Conservation (phyloP, 108 stramenopile species). For the Pseudonitzschia pungens region DNA sequence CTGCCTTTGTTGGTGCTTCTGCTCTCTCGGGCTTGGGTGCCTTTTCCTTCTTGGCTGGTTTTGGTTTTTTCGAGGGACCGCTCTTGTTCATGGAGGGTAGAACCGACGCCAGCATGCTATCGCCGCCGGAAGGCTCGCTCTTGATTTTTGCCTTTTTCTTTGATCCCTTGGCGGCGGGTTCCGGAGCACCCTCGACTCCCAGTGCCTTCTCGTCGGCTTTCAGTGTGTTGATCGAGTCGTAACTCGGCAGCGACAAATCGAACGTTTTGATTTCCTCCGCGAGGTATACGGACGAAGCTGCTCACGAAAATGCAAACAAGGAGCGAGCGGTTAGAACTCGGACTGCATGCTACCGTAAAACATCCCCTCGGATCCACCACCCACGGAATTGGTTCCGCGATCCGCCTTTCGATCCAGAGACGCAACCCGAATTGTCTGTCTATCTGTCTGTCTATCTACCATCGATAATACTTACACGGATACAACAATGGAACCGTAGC, state of each 20-base stretch:
- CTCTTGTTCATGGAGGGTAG: slow-evolving; percentile 22
- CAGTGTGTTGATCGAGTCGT: slow-evolving; percentile 15
- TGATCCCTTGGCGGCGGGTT: background rate
- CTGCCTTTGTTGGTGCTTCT: background rate
- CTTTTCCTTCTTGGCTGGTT: background rate
- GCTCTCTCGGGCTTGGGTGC: background rate
- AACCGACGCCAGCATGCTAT: background rate
- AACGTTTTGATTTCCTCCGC: slow-evolving; percentile 20
- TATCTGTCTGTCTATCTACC: too few relatives aligned
- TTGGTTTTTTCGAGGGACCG: background rate
- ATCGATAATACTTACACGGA: slow-evolving; percentile 4
- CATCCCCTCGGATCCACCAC: background rate
- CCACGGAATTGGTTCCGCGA: background rate
- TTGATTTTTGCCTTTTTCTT: background rate
- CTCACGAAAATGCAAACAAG: background rate
- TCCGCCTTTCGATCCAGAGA: background rate
- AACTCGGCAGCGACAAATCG: slow-evolving; percentile 10
- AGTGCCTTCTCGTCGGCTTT: slow-evolving; percentile 17
- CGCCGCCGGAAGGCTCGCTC: background rate
- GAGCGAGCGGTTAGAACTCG: background rate
- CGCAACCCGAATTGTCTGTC: background rate
- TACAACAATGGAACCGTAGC: background rate
- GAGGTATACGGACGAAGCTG: background rate
- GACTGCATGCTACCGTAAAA: too few relatives aligned
- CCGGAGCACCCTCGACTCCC: slow-evolving; percentile 12